Conservation (phyloP, 768 basidiomycete species). For the Boletus subparvulus region DNA sequence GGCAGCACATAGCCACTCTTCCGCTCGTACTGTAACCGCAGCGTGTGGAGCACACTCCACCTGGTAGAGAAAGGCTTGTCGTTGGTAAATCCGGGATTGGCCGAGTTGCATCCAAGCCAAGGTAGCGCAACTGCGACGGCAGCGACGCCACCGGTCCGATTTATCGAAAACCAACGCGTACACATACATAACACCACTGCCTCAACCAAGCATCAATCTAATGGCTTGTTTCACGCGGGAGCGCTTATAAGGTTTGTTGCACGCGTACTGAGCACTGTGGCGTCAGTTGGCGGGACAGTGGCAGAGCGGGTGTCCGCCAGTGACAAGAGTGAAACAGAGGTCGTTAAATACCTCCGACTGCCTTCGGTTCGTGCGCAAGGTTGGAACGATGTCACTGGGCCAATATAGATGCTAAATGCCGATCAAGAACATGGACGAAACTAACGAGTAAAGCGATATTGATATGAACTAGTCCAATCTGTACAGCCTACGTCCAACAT, state of each 20-base stretch:
- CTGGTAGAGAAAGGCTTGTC: neutral
- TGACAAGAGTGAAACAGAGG: neutral
- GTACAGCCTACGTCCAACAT: neutral
- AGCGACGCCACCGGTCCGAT: neutral
- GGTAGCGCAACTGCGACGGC: neutral
- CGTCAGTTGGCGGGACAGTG: neutral
- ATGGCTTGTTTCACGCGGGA: neutral
- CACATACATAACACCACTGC: neutral
- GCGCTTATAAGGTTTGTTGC: neutral
- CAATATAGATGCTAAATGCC: neutral
- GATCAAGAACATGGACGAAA: conserved; percentile 4
- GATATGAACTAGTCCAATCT: neutral
- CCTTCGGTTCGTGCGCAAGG: neutral
- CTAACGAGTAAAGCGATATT: neutral
- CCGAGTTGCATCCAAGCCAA: neutral
- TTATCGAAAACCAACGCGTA: neutral
- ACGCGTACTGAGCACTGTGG: neutral
- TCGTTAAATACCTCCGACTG: neutral
- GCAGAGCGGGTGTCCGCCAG: neutral
- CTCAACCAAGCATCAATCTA: neutral
- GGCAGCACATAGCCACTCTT: neutral
- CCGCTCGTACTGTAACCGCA: neutral
- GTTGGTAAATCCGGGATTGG: neutral
- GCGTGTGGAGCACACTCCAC: neutral
- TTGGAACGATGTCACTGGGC: neutral